Evolutionary conservation across 148 eudicot species (phyloP).

Genomic region (Dysphania ambrosioides): DNA sequence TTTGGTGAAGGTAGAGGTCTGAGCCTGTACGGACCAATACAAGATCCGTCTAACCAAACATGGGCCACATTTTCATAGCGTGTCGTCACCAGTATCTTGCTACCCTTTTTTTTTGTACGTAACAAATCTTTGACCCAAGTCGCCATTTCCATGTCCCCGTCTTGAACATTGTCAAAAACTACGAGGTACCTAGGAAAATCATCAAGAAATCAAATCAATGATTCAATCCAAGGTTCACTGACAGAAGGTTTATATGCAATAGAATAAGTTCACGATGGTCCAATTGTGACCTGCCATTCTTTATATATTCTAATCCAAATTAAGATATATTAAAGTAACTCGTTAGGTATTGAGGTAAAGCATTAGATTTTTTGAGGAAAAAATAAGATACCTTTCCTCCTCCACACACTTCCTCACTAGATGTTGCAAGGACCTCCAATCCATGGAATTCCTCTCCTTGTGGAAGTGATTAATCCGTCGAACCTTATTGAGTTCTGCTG

Average conservation of each 20-base stretch:
- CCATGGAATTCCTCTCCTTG: no score
- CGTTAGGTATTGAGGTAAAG: no score
- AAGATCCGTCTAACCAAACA: slow-evolving; percentile 13
- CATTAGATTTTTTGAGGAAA: not conserved
- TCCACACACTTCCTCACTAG: slow-evolving; percentile 7
- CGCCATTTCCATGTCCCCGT: slow-evolving; percentile 7
- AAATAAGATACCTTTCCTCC: slow-evolving; percentile 19
- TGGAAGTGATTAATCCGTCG: no score
- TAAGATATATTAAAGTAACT: no score
- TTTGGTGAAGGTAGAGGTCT: slow-evolving; percentile 1
- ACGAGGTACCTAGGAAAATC: slow-evolving; percentile 22
- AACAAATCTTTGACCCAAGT: slow-evolving; percentile 7
- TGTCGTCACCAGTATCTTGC: slow-evolving; percentile 28
- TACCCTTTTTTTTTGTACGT: slow-evolving; percentile 13
- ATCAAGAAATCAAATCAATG: no score
- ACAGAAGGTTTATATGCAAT: no score
- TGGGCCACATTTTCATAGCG: slow-evolving; percentile 23
- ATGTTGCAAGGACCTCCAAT: not conserved
- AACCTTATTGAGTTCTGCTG: not conserved
- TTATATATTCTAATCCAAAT: no score
- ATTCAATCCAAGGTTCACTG: no score
- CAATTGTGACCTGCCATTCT: no score
- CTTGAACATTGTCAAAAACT: slow-evolving; percentile 27
- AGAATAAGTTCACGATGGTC: no score
- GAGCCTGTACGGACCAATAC: slow-evolving; percentile 8